Percentiles rank a stretch among this genome's conserved stretches.
These are phyloP conservation scores for Harringtonia lauricola DNA, from an alignment of 2,329 filamentous ascomycete species.

Conservation along the genomic window DNA sequence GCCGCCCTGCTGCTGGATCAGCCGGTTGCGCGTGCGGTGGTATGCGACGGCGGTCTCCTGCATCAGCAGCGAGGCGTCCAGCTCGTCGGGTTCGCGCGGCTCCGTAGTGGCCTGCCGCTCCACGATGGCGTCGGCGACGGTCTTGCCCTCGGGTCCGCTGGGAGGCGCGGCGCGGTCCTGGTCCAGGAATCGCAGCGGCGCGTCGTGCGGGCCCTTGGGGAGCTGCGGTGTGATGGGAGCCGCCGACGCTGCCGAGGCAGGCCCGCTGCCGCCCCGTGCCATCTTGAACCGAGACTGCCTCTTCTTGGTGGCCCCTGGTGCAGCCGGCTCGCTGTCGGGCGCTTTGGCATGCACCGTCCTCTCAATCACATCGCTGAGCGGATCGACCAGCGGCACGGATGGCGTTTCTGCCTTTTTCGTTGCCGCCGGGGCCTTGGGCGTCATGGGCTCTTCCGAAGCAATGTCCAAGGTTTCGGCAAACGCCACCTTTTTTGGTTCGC, in stretches of 20 bases:
- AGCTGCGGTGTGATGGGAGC: conserved; percentile 4
- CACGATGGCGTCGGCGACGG: conserved; percentile 48
- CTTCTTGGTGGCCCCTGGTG: conserved; percentile 17
- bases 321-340: not conserved
- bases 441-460: conserved; percentile 24
- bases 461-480: conserved; percentile 70
- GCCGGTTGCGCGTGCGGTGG: conserved; percentile 67
- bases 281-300: conserved; percentile 44
- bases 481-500: conserved; percentile 59
- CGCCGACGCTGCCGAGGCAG: conserved; percentile 14
- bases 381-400: conserved; percentile 10
- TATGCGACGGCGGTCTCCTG: conserved; percentile 76
- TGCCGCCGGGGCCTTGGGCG: conserved; percentile 3
- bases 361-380: conserved; percentile 17
- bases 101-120: conserved; percentile 35
- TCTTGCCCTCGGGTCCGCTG: conserved; percentile 36
- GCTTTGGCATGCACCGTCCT: conserved; percentile 10
- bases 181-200: conserved; percentile 28
- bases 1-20: conserved; percentile 75
- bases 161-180: conserved; percentile 19
- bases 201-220: conserved; percentile 32
- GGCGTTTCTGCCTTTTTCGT: not conserved
- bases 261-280: conserved; percentile 14
- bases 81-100: conserved; percentile 42
- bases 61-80: conserved; percentile 62